A percentile compares a stretch with the other conserved stretches of the same genome.
These are phyloP conservation scores for Sodiomyces alkalinus DNA, from an alignment of 2,329 filamentous ascomycete species.

Conservation along the genomic window DNA sequence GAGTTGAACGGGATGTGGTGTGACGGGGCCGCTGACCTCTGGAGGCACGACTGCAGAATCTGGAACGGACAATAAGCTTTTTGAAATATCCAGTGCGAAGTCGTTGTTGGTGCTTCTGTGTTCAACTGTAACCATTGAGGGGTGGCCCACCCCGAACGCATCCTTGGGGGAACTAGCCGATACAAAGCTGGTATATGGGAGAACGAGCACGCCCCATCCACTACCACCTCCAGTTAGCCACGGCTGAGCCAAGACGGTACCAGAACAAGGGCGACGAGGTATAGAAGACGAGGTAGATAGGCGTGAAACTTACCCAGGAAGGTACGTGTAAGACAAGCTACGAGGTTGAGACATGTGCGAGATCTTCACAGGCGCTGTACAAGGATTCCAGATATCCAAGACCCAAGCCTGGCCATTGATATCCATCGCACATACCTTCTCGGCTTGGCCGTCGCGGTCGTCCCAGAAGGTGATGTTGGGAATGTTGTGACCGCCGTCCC, in stretches of 20 bases:
- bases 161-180: conserved; percentile 11
- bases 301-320: conserved; percentile 13
- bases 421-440: conserved; percentile 34
- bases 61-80: no score
- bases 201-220: conserved; percentile 34
- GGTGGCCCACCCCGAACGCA: conserved; percentile 3
- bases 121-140: no score
- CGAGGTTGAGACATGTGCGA: conserved; percentile 3
- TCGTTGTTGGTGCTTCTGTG: no score
- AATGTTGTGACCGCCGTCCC: conserved; percentile 26
- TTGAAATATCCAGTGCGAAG: no score
- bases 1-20: no score
- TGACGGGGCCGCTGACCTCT: no score
- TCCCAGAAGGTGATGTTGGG: conserved; percentile 37
- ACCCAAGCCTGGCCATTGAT: conserved; percentile 33
- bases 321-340: no score
- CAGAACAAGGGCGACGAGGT: no score
- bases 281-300: no score
- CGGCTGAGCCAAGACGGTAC: no score
- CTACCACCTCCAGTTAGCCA: no score
- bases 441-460: conserved; percentile 28
- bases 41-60: no score
- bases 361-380: conserved; percentile 5
- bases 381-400: conserved; percentile 33
- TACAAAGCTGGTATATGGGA: conserved; percentile 28